Conservation (phyloP, 371 early-diverging fungal genomes). For the Nematocida ironsii region DNA sequence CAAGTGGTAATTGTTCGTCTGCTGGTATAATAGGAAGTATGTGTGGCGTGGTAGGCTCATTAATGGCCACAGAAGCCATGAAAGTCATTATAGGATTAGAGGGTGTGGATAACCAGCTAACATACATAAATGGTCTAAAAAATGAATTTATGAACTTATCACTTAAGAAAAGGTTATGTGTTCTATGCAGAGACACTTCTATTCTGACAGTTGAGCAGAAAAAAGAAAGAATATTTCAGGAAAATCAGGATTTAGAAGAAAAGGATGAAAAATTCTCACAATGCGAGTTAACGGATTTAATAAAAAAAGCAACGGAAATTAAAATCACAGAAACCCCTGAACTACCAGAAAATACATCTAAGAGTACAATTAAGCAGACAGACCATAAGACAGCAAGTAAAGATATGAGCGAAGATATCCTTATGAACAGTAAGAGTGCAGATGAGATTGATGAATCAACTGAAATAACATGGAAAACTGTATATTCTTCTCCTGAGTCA, state of each 20-base stretch:
- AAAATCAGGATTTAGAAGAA: background rate
- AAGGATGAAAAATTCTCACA: background rate
- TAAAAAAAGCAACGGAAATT: background rate
- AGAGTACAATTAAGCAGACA: background rate
- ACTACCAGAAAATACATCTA: background rate
- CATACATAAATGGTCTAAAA: slow-evolving; percentile 19
- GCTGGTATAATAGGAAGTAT: slow-evolving; percentile 92
- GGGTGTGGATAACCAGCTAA: background rate
- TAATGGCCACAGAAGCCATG: slow-evolving; percentile 88
- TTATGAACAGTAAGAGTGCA: background rate
- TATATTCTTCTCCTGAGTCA: background rate
- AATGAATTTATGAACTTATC: slow-evolving; percentile 20
- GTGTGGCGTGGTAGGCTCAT: slow-evolving; percentile 82
- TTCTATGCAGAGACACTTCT: background rate
- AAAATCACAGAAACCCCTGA: background rate
- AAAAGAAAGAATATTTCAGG: background rate
- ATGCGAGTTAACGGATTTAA: background rate
- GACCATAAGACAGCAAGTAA: background rate
- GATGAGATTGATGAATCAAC: background rate
- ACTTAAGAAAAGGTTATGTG: slow-evolving; percentile 23
- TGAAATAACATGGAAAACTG: background rate
- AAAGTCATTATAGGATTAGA: slow-evolving; percentile 70
- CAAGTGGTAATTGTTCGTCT: slow-evolving; percentile 81
- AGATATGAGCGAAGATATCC: background rate
- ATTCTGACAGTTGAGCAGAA: background rate